A percentile compares a stretch with the other conserved stretches of the same genome.
These are phyloP conservation scores for Xylariaceae sp. DNA, from an alignment of 2,329 filamentous ascomycete species.

Conservation along the genomic window DNA sequence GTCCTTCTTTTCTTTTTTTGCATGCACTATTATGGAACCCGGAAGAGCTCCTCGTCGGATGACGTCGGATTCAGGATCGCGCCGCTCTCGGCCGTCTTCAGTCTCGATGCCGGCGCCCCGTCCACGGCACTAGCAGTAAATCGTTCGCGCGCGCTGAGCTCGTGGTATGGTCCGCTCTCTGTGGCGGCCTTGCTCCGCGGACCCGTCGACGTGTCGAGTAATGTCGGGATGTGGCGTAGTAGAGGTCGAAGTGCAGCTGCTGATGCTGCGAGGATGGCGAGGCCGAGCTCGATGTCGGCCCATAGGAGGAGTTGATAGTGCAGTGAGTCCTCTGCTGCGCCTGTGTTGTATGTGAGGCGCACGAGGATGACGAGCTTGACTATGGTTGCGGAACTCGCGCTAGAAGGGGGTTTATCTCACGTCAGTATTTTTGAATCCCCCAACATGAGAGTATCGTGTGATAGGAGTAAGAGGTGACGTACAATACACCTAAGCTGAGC, in stretches of 20 bases:
- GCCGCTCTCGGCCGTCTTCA: neutral
- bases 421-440: neutral
- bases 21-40: neutral
- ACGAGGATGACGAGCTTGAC: slow-evolving; percentile 33
- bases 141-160: slow-evolving; percentile 5
- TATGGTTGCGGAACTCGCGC: slow-evolving; percentile 33
- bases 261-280: slow-evolving; percentile 31
- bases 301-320: slow-evolving; percentile 32
- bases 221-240: slow-evolving; percentile 24
- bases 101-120: neutral
- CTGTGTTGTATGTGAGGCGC: slow-evolving; percentile 23
- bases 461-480: slow-evolving; percentile 1
- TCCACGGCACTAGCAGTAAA: neutral
- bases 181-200: neutral
- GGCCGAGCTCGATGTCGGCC: slow-evolving; percentile 32
- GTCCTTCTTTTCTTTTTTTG: too few relatives aligned
- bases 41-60: slow-evolving; percentile 13
- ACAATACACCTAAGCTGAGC: slow-evolving; percentile 33
- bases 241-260: slow-evolving; percentile 31
- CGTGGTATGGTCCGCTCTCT: slow-evolving; percentile 18
- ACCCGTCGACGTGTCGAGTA: slow-evolving; percentile 11
- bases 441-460: slow-evolving; percentile 25
- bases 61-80: neutral
- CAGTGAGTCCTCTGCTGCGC: slow-evolving; percentile 20
- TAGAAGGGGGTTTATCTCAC: slow-evolving; percentile 4